phyloP scores from a whole-genome alignment of 176 grass and related monocot genomes.

The Raddia guianensis region DNA sequence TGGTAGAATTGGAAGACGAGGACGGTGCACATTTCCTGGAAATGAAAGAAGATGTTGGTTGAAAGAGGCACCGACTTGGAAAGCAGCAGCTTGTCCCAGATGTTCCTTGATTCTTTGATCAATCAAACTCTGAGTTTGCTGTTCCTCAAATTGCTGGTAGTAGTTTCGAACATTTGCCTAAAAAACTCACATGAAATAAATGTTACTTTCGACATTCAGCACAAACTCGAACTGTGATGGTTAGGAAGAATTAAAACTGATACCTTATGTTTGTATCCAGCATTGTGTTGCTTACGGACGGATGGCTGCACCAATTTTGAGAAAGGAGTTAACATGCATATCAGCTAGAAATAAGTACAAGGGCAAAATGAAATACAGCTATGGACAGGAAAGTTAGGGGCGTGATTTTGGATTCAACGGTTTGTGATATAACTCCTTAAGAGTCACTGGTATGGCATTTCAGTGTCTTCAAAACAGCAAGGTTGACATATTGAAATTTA shows the following conservation, averaged over 20 bases:
- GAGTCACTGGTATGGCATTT: constrained; percentile 5
- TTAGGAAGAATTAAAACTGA: constrained; percentile 31
- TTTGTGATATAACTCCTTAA: neutral
- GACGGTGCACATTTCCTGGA: constrained; percentile 50
- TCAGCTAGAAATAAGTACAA: constrained; percentile 28
- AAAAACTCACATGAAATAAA: constrained; percentile 31
- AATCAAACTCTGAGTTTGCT: constrained; percentile 97
- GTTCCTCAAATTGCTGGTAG: constrained; percentile 98
- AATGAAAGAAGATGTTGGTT: constrained; percentile 67
- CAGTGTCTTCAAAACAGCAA: constrained; percentile 5
- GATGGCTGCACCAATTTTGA: constrained; percentile 76
- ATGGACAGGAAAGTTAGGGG: neutral
- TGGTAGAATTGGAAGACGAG: constrained; percentile 65
- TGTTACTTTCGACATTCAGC: neutral
- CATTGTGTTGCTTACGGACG: constrained; percentile 94
- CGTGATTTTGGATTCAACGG: neutral
- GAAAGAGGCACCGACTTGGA: constrained; percentile 81
- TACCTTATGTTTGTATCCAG: constrained; percentile 99
- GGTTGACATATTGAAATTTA: constrained; percentile 3
- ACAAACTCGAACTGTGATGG: neutral
- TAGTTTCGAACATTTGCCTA: constrained; percentile 95
- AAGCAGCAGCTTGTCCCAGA: constrained; percentile 88
- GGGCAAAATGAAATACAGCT: neutral
- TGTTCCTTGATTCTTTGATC: constrained; percentile 99
- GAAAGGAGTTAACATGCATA: constrained; percentile 31